A percentile compares a stretch with the other conserved stretches of the same genome.
Conservation (phyloP, 805 yeast species). For the Brettanomyces bruxellensis region DNA sequence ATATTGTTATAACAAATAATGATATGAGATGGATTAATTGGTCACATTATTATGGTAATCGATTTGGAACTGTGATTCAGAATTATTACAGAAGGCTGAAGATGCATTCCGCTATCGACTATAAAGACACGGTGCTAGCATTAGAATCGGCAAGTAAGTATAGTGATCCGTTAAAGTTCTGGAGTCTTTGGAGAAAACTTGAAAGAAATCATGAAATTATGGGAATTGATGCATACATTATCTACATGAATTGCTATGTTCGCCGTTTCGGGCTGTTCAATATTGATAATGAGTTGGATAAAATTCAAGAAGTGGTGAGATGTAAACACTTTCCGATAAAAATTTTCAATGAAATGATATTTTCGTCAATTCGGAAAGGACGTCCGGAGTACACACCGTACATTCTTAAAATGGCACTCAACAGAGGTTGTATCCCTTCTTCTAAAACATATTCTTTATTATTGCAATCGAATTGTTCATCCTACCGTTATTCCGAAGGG, state of each 20-base stretch:
- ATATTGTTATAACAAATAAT: conserved; percentile 6
- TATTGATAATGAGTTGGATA: conserved; percentile 9
- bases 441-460: conserved; percentile 22
- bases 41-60: conserved; percentile 15
- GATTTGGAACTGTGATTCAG: conserved; percentile 15
- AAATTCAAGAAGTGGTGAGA: conserved; percentile 5
- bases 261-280: conserved; percentile 10
- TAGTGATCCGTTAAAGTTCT: conserved; percentile 9
- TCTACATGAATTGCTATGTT: conserved; percentile 15
- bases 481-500: conserved; percentile 7
- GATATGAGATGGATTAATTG: conserved; percentile 18
- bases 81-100: conserved; percentile 7
- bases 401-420: conserved; percentile 12
- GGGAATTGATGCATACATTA: conserved; percentile 11
- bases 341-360: conserved; percentile 20
- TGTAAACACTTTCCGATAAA: conserved; percentile 11
- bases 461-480: conserved; percentile 14
- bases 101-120: conserved; percentile 4
- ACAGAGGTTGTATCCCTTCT: conserved; percentile 8
- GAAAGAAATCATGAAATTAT: conserved; percentile 7
- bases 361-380: conserved; percentile 11
- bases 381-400: conserved; percentile 11
- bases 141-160: conserved; percentile 15
- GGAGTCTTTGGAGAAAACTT: conserved; percentile 13
- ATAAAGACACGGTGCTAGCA: conserved; percentile 13